Conservation (phyloP, 164 flowering plant species). For the Stephania yunnanensis region DNA sequence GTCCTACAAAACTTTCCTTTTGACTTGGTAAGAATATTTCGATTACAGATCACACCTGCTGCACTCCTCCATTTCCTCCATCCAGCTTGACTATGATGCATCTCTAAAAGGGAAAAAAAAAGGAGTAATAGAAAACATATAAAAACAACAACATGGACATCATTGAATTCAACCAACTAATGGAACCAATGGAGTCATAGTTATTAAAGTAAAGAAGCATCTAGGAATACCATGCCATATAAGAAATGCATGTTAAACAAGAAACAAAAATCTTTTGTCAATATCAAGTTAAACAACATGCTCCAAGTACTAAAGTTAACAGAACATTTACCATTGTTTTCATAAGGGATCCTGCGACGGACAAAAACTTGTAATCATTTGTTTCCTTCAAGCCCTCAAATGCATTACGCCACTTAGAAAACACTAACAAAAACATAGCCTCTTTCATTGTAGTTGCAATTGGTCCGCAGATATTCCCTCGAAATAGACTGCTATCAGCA, state of each 20-base stretch:
- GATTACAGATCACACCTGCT: too few relatives aligned
- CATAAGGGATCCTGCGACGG: constrained; percentile 77
- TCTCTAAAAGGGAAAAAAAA: background rate
- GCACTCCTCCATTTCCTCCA: too few relatives aligned
- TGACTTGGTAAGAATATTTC: too few relatives aligned
- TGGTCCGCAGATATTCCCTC: constrained; percentile 82
- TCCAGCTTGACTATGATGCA: too few relatives aligned
- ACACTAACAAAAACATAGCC: constrained; percentile 69
- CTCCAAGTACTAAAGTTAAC: constrained; percentile 4
- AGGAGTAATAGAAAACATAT: background rate
- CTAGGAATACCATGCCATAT: background rate
- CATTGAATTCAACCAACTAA: background rate
- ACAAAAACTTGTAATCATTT: constrained; percentile 63
- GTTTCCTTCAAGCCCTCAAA: constrained; percentile 87
- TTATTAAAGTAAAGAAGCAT: background rate
- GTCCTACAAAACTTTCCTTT: too few relatives aligned
- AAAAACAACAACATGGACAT: background rate
- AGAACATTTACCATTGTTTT: constrained; percentile 64
- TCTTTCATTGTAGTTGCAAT: constrained; percentile 86
- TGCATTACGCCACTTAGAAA: constrained; percentile 74
- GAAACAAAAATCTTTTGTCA: background rate
- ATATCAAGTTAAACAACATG: background rate
- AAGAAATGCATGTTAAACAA: background rate
- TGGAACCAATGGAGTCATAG: background rate
- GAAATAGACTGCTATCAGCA: constrained; percentile 47